phyloP scores from a whole-genome alignment of 2,329 filamentous ascomycete genomes.

The Curvularia lunata region DNA sequence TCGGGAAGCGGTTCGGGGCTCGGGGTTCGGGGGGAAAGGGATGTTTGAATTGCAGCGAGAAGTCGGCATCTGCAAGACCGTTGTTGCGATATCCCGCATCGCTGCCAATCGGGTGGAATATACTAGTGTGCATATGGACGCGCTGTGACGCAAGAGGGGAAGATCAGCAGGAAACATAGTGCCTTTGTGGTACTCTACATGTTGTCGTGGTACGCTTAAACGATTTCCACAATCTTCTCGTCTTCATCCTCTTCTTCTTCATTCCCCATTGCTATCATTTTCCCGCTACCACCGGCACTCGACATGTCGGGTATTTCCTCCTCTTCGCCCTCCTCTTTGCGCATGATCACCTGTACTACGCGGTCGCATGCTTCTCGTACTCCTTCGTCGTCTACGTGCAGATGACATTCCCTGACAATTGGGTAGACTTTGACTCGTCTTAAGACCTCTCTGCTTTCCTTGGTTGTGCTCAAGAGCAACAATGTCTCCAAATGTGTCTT shows the following conservation, averaged over 20 bases:
- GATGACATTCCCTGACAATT: slow-evolving; percentile 84
- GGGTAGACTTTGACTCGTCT: slow-evolving; percentile 84
- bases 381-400: slow-evolving; percentile 75
- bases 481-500: slow-evolving; percentile 90
- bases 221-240: slow-evolving; percentile 48
- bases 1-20: background rate
- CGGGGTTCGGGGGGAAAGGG: background rate
- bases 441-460: slow-evolving; percentile 75
- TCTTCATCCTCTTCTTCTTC: slow-evolving; percentile 43
- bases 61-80: slow-evolving; percentile 15
- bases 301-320: slow-evolving; percentile 48
- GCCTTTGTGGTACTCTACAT: slow-evolving; percentile 2
- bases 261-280: slow-evolving; percentile 37
- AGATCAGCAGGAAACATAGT: background rate
- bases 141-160: background rate
- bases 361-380: slow-evolving; percentile 87
- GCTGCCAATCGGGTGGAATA: slow-evolving; percentile 20
- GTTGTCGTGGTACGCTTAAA: slow-evolving; percentile 10
- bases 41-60: slow-evolving; percentile 10
- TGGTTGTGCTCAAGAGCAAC: slow-evolving; percentile 79
- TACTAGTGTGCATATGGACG: background rate
- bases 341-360: slow-evolving; percentile 85
- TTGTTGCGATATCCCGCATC: slow-evolving; percentile 20
- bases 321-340: slow-evolving; percentile 71
- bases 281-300: slow-evolving; percentile 31